phyloP scores from a whole-genome alignment of 164 flowering plant species.

The Aristolochia contorta region DNA sequence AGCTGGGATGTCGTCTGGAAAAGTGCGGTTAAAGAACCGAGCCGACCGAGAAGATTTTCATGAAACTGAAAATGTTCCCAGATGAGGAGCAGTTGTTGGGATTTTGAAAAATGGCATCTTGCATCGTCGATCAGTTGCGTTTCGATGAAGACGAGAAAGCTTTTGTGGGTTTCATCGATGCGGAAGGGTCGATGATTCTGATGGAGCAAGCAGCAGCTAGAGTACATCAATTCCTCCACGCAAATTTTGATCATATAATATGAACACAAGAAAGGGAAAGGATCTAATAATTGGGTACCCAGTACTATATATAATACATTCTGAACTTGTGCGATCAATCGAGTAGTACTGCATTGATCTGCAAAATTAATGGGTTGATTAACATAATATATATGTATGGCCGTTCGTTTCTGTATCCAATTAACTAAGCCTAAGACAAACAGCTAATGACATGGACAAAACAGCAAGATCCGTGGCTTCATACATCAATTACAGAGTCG shows the following conservation, averaged over 20 bases:
- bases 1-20: no score
- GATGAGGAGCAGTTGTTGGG: background rate
- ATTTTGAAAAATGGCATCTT: background rate
- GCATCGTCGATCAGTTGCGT: background rate
- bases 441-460: conserved; percentile 2
- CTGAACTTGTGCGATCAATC: no score
- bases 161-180: conserved; percentile 6
- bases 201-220: conserved; percentile 1
- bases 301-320: background rate
- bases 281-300: background rate
- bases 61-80: no score
- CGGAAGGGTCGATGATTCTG: conserved; percentile 5
- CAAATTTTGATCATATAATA: background rate
- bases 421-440: background rate
- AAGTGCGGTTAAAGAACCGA: no score
- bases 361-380: no score
- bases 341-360: background rate
- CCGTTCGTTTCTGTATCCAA: background rate
- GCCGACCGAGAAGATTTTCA: no score
- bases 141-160: background rate
- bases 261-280: background rate
- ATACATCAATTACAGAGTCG: conserved; percentile 1
- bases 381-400: no score
- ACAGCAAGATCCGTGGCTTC: background rate
- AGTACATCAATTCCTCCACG: conserved; percentile 5